phyloP scores from a whole-genome alignment of 1,284 basidiomycete genomes.

The Moniliophthora roreri region DNA sequence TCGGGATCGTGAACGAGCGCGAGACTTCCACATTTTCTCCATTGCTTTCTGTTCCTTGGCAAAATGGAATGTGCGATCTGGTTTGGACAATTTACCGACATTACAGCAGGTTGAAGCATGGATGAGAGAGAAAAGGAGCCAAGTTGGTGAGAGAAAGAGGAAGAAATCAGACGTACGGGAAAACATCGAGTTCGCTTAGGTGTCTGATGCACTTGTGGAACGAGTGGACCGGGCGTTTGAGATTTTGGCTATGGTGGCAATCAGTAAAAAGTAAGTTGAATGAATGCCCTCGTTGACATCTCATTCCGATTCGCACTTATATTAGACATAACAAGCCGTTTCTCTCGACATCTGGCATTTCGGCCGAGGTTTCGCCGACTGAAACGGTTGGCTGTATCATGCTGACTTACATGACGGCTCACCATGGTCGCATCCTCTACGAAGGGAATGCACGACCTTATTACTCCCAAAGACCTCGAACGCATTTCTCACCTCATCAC shows the following conservation, averaged over 20 bases:
- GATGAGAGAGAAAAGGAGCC: not conserved
- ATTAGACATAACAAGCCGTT: not conserved
- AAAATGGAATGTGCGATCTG: not conserved
- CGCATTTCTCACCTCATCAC: not conserved
- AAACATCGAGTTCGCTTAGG: not conserved
- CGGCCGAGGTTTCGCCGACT: not conserved
- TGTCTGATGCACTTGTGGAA: not conserved
- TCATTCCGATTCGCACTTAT: not conserved
- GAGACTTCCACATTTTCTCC: not conserved
- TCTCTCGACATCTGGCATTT: not conserved
- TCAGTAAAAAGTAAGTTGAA: not conserved
- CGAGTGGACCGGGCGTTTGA: not conserved
- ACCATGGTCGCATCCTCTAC: not conserved
- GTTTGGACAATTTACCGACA: not conserved
- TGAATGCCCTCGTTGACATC: not conserved
- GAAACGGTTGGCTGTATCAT: not conserved
- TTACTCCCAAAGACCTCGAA: not conserved
- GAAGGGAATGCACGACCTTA: not conserved
- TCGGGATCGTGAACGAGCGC: not conserved
- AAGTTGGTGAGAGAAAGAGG: not conserved
- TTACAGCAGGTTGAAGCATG: not conserved
- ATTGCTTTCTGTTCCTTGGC: not conserved
- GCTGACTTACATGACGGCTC: not conserved
- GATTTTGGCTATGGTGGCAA: not conserved
- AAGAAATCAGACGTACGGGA: not conserved